These are phyloP conservation scores for Phalaenopsis hybrid DNA, from an alignment of 116 monocot genomes.

Conservation along the genomic window DNA sequence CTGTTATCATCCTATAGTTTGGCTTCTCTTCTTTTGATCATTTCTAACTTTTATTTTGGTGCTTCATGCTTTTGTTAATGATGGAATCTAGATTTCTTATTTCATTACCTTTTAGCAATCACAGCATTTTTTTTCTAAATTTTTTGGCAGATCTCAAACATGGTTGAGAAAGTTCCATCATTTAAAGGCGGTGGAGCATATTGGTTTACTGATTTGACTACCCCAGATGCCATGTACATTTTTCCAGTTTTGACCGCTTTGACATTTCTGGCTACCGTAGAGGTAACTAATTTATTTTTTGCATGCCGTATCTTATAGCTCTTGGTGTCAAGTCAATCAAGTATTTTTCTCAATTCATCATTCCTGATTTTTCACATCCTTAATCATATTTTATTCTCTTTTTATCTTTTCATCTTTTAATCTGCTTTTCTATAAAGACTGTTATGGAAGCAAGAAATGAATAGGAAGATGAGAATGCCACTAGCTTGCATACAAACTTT, in stretches of 20 bases:
- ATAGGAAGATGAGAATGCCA: not conserved
- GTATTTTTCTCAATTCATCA: not conserved
- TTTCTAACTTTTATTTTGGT: not conserved
- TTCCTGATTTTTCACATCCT: not conserved
- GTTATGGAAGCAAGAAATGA: not conserved
- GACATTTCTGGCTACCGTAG: conserved; percentile 73
- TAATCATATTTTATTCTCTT: no score
- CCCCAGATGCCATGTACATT: conserved; percentile 66
- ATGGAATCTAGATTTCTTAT: not conserved
- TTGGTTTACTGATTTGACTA: conserved; percentile 99
- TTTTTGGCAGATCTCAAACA: conserved; percentile 73
- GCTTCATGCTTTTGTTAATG: not conserved
- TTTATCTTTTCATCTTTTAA: not conserved
- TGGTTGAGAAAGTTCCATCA: conserved; percentile 96
- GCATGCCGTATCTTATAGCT: not conserved
- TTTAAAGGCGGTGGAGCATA: conserved; percentile 82
- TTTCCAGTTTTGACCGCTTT: conserved; percentile 75
- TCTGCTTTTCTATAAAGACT: not conserved
- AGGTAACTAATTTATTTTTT: conserved; percentile 34
- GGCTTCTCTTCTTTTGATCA: not conserved
- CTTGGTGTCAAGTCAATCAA: not conserved
- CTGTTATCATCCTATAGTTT: not conserved
- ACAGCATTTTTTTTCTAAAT: not conserved
- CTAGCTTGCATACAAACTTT: not conserved
- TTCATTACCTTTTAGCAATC: not conserved